Evolutionary conservation across 352 stramenopile species (phyloP), one percentile per base, ranked within the genome.

Genomic region (Phytophthora sojae): DNA sequence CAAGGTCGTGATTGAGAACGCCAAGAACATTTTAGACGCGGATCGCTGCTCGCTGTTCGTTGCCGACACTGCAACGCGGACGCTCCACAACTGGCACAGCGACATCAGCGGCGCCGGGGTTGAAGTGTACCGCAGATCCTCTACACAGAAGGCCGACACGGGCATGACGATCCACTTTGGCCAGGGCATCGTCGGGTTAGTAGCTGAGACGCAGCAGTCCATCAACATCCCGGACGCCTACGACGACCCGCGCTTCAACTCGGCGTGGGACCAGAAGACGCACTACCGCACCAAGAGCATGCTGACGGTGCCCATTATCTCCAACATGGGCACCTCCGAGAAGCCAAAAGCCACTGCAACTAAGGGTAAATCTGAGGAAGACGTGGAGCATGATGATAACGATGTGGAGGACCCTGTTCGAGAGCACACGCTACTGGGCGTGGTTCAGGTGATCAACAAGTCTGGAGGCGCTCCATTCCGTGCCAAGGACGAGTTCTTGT

Each of bases 401-500:
- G 49, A 71, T 11, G 4, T 1, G 2, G 49, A 25, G 7, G 50
- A 58, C 23, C 29, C 67, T 19, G 55, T 64, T 32, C 23, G 14
- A 32, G 69, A 85, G 1, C 77, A 86, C 15, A 83, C 54, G 6
- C 71, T 94, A 4, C 69, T 94, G 2, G 87, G 87, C 23, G 87
- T 94, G 8, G 85, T 94, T 2, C 87, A 94, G 45, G 86, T 94
- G 9, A 94, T 93, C 64, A 94, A 93, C 71, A 94, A 94, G 42
- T 90, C 87, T 0, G 85, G 87, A 19, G 87, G 85, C 8, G 85
- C 87, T 12, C 83, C 85, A 23, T 94, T 94, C 70, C 86, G 83
- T 17, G 69, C 83, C n/a, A 93, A 93, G 55, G 87, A 94, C 64
- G 87, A 93, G 65, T 92, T 93, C 26, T 71, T 93, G 44, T 67